Percentiles rank a stretch among this genome's conserved stretches.
phyloP scores from a whole-genome alignment of 2,329 filamentous ascomycete species.

The Onygenales sp. region DNA sequence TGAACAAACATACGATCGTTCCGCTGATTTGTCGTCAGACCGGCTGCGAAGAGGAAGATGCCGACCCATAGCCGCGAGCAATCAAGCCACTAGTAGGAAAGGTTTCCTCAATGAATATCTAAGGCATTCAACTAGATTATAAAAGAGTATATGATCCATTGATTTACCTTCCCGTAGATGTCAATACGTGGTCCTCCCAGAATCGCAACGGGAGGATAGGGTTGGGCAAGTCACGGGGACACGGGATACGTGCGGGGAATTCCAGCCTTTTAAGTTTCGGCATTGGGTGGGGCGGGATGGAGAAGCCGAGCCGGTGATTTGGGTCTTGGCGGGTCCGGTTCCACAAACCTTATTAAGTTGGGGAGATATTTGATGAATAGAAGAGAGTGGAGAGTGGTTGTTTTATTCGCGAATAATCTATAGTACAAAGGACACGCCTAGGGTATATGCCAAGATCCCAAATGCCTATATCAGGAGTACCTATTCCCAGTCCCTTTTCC shows the following conservation, averaged over 20 bases:
- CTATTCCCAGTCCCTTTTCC: neutral
- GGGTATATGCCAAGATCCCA: neutral
- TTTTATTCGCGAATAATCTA: neutral
- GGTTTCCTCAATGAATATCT: neutral
- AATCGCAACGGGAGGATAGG: neutral
- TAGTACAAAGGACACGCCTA: neutral
- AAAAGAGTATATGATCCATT: neutral
- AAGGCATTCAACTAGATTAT: neutral
- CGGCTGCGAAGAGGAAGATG: neutral
- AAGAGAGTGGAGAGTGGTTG: neutral
- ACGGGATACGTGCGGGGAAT: neutral
- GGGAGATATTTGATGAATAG: neutral
- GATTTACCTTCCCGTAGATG: too few species aligned
- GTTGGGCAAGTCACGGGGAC: neutral
- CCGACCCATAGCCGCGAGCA: neutral
- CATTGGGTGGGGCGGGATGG: neutral
- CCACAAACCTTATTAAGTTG: neutral
- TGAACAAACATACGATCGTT: slow-evolving; percentile 11
- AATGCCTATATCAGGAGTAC: neutral
- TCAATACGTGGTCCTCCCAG: neutral
- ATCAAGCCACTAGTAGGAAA: neutral
- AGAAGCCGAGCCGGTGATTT: slow-evolving; percentile 1
- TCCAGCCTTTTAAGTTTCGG: neutral
- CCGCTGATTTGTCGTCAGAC: neutral
- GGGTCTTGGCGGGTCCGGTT: neutral